Evolutionary conservation across 345 rosid species (phyloP).

Genomic region (Eucalyptus polybractea): DNA sequence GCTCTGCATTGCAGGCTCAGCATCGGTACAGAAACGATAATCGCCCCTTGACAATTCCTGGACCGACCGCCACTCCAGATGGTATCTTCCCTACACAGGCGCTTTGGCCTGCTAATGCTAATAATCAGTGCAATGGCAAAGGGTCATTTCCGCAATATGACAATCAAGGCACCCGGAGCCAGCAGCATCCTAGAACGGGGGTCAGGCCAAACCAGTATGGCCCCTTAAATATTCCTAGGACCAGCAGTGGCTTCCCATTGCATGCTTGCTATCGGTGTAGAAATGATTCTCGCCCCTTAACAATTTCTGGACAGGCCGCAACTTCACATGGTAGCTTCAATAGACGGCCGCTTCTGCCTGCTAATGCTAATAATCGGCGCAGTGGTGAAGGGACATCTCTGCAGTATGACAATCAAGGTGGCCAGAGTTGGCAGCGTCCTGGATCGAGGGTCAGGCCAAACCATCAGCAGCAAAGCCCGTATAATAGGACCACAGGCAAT

Average conservation of each 20-base stretch:
- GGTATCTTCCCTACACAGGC: not conserved
- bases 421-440: not conserved
- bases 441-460: not conserved
- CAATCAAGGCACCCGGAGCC: not conserved
- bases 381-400: not conserved
- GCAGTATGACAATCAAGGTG: slow-evolving; percentile 2
- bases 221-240: not conserved
- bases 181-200: not conserved
- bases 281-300: not conserved
- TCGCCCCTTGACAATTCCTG: not conserved
- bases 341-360: fast-evolving
- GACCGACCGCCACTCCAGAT: not conserved
- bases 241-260: not conserved
- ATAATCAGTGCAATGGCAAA: not conserved
- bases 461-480: not conserved
- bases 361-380: not conserved
- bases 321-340: not conserved
- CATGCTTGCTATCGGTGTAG: not conserved
- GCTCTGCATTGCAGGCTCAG: not conserved
- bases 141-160: slow-evolving; percentile 8
- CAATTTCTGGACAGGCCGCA: not conserved
- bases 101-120: not conserved
- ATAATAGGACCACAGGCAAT: not conserved
- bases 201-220: not conserved
- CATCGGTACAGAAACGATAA: not conserved